A percentile compares a stretch with the other conserved stretches of the same genome.
phyloP scores from a whole-genome alignment of 768 basidiomycete species.

The Lentinula aciculospora region DNA sequence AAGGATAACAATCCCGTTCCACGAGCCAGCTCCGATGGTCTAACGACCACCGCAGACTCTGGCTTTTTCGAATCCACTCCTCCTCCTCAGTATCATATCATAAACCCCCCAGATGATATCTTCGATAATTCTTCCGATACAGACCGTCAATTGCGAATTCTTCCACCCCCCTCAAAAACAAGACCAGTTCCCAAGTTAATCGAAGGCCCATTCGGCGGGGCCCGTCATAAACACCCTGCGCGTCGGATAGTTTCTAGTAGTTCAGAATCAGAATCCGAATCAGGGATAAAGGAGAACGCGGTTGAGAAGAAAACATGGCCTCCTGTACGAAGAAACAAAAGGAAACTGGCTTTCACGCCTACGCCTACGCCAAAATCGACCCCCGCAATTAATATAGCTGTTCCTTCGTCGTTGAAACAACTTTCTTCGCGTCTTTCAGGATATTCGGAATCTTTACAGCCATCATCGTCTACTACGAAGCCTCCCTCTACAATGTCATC shows the following conservation, averaged over 20 bases:
- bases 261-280: background rate
- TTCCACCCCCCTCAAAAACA: background rate
- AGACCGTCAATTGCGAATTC: background rate
- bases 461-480: background rate
- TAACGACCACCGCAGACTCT: background rate
- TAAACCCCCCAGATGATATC: background rate
- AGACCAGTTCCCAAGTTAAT: slow-evolving; percentile 1
- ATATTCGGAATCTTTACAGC: background rate
- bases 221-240: background rate
- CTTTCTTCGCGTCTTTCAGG: background rate
- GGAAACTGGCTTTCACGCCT: background rate
- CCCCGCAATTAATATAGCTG: background rate
- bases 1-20: background rate
- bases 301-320: background rate
- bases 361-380: background rate
- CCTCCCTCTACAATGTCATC: background rate
- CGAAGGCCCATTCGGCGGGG: background rate
- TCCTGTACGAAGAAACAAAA: background rate
- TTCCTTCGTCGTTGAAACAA: background rate
- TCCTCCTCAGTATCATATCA: background rate
- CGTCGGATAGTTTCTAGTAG: background rate
- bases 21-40: background rate
- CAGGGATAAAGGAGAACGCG: background rate
- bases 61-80: background rate
- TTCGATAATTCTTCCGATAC: background rate